Evolutionary conservation across 352 stramenopile genomes (phyloP).

Genomic region (Phytophthora uliginosa): DNA sequence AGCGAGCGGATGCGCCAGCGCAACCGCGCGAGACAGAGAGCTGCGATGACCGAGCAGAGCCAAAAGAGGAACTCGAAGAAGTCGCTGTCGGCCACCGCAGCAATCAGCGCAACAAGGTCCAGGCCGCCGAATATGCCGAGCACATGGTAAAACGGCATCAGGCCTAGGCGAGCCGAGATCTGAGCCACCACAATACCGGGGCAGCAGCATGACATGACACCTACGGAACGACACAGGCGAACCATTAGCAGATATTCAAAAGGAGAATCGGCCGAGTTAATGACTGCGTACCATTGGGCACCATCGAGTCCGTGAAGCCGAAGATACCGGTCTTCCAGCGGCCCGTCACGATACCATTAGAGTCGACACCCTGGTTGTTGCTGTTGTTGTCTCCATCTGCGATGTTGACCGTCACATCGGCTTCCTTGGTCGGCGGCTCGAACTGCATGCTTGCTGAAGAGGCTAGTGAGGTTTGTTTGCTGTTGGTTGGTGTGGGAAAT

Average conservation of each 20-base stretch:
- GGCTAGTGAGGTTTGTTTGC: constrained; percentile 20
- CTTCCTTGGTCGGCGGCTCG: constrained; percentile 61
- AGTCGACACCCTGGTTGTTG: constrained; percentile 57
- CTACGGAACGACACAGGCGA: constrained; percentile 25
- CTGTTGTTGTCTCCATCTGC: constrained; percentile 31
- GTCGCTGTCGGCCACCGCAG: constrained; percentile 29
- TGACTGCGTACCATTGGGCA: constrained; percentile 70
- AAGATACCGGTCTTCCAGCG: constrained; percentile 84
- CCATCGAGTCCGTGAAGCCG: constrained; percentile 68
- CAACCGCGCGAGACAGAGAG: constrained; percentile 57
- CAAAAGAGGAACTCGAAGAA: constrained; percentile 66
- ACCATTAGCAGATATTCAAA: not conserved
- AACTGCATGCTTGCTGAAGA: constrained; percentile 58
- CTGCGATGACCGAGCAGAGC: constrained; percentile 45
- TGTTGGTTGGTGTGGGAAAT: constrained; percentile 30
- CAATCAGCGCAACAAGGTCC: constrained; percentile 63
- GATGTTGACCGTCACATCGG: constrained; percentile 56
- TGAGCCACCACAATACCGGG: constrained; percentile 70
- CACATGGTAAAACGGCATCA: constrained; percentile 69
- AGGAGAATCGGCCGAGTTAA: not conserved
- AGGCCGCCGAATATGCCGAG: constrained; percentile 57
- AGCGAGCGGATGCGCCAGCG: constrained; percentile 70
- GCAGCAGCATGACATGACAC: constrained; percentile 76
- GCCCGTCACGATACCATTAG: constrained; percentile 78
- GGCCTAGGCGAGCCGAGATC: constrained; percentile 64